Percentiles rank a stretch among this genome's conserved stretches.
Evolutionary conservation across 1,284 basidiomycete species (phyloP).

Genomic region (Trichosporon coremiiforme): DNA sequence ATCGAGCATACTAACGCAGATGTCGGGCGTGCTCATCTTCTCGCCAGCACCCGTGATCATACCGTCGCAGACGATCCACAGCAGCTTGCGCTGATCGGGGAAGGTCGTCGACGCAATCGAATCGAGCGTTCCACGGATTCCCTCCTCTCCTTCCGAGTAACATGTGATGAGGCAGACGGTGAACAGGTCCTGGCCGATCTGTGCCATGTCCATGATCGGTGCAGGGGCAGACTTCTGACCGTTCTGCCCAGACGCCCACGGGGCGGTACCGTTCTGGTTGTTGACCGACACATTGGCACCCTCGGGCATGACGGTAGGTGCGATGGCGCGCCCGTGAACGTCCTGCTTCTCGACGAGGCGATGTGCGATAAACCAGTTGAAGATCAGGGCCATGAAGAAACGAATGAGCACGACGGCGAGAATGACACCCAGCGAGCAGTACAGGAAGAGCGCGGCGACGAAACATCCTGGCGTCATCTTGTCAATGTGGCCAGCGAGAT

Average conservation of each 20-base stretch:
- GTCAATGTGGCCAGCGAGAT: constrained; percentile 92
- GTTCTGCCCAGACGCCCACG: constrained; percentile 66
- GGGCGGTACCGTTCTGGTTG: constrained; percentile 85
- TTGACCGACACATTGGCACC: constrained; percentile 89
- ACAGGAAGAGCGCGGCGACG: constrained; percentile 84
- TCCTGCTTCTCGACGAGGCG: constrained; percentile 73
- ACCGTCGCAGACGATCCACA: constrained; percentile 95
- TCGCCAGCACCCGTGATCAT: constrained; percentile 99
- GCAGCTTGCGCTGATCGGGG: constrained; percentile 84
- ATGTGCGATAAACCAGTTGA: constrained; percentile 91
- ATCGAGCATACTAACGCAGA: constrained; percentile 88
- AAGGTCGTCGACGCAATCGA: constrained; percentile 88
- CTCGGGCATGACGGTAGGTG: constrained; percentile 91
- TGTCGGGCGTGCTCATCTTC: constrained; percentile 91
- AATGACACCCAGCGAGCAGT: constrained; percentile 87
- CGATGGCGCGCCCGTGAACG: constrained; percentile 71
- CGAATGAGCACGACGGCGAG: constrained; percentile 85
- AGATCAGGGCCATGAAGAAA: constrained; percentile 94
- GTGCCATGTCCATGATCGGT: constrained; percentile 75
- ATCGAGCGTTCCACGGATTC: constrained; percentile 86
- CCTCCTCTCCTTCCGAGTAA: constrained; percentile 95
- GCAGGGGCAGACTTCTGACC: constrained; percentile 55
- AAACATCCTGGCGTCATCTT: constrained; percentile 96
- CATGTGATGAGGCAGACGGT: constrained; percentile 94
- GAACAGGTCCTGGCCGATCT: constrained; percentile 92